Conservation (phyloP, 2,329 filamentous ascomycete species). For the Colletotrichum siamense region DNA sequence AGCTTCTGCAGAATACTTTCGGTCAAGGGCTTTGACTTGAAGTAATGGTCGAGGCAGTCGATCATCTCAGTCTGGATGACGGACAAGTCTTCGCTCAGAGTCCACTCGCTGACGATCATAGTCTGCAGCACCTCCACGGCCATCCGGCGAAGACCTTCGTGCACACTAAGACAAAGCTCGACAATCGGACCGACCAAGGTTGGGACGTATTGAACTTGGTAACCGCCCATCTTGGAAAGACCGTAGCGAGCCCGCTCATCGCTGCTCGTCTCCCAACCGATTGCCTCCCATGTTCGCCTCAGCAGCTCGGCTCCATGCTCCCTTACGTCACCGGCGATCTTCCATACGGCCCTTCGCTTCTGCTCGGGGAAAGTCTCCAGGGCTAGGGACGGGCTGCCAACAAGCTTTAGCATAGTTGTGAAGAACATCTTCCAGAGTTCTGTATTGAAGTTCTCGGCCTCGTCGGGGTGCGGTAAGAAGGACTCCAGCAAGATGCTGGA, state of each 20-base stretch:
- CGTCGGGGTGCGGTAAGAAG: slow-evolving; percentile 87
- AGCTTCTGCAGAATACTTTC: slow-evolving; percentile 92
- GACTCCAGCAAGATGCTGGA: slow-evolving; percentile 80
- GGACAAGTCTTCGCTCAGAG: slow-evolving; percentile 87
- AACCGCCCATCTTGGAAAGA: slow-evolving; percentile 86
- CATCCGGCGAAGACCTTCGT: slow-evolving; percentile 87
- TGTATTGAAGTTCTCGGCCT: slow-evolving; percentile 90
- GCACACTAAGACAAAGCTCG: slow-evolving; percentile 92
- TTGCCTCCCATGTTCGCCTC: slow-evolving; percentile 87
- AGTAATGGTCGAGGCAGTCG: slow-evolving; percentile 86
- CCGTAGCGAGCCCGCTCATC: slow-evolving; percentile 83
- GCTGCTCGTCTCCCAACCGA: slow-evolving; percentile 89
- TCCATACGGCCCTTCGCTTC: slow-evolving; percentile 96
- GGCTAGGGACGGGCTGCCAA: slow-evolving; percentile 86
- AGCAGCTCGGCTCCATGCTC: slow-evolving; percentile 89
- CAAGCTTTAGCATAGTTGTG: slow-evolving; percentile 83
- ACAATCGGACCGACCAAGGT: slow-evolving; percentile 90
- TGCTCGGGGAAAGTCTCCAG: slow-evolving; percentile 97
- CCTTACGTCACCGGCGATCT: slow-evolving; percentile 95
- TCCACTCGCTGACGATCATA: slow-evolving; percentile 99
- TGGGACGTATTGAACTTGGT: slow-evolving; percentile 98
- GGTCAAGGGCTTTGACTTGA: slow-evolving; percentile 86
- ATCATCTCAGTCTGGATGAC: slow-evolving; percentile 97
- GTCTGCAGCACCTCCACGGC: slow-evolving; percentile 94
- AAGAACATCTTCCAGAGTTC: slow-evolving; percentile 96